Conservation (phyloP, 2,329 filamentous ascomycete genomes). For the Cladosporium sp. region DNA sequence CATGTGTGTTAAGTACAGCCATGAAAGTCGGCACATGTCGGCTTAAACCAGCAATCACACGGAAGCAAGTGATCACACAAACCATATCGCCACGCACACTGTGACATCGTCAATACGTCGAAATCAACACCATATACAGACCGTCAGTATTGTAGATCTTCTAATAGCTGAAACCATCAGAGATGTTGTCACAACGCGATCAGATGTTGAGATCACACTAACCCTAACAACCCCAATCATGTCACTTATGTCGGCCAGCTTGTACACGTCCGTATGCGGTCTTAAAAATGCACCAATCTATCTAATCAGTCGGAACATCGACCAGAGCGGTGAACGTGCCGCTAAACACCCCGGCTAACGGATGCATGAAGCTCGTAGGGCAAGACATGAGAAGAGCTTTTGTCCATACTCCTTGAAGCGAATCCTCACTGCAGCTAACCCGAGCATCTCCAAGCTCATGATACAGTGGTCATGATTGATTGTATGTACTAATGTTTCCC, state of each 20-base stretch:
- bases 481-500: background rate
- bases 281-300: background rate
- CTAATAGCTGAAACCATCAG: background rate
- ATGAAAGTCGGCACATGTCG: background rate
- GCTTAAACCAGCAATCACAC: background rate
- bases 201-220: background rate
- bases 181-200: background rate
- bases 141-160: background rate
- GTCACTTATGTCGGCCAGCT: background rate
- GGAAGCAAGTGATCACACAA: background rate
- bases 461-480: background rate
- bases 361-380: background rate
- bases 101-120: background rate
- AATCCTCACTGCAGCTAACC: background rate
- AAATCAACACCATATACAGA: background rate
- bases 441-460: background rate
- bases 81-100: background rate
- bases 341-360: background rate
- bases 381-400: background rate
- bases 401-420: background rate
- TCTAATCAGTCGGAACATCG: background rate
- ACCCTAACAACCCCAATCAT: background rate
- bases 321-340: background rate
- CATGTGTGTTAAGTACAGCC: background rate
- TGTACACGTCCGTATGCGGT: background rate